Base-by-base conservation (phyloP, 1,139 yeast species). In the Tardiomyces blankii region DNA sequence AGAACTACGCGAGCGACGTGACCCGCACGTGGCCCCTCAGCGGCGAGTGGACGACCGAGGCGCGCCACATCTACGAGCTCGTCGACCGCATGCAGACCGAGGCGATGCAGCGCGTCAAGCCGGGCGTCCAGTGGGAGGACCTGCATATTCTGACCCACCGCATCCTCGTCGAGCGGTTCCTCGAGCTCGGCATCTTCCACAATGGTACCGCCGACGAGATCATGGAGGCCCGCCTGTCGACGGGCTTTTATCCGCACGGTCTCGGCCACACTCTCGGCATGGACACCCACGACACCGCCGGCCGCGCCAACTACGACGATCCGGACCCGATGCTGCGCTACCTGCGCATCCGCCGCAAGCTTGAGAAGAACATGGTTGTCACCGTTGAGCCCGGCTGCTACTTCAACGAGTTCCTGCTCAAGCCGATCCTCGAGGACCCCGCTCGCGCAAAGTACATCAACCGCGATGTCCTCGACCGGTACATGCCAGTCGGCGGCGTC, bases 241-340 rank as follows among this genome's bases (percentile, higher is more conserved):
- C 80, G 13, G 75, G 83, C 23, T 91, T 91, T 66, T 86, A 81
- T 65, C 97, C 97, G 2, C 98, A 91, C 60, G 98, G 98, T 0
- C 69, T 91, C 51, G 98, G 98, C 12, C 98, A 91, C 61, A 70
- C 87, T 59, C 67, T 91, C 44, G 98, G 98, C 32, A 75, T 91
- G 82, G 96, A 89, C 61, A 87, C 95, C 11, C 98, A 91, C 64
- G 98, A 91, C 64, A 94, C 87, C 43, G 97, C 87, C 42, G 97
- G 97, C 1, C 61, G 72, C 51, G 80, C 97, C 19, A 80, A 91
- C 64, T 88, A 88, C 62, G 77, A 79, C 2, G 97, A 91, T 61
- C 74, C 83, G 3, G 80, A 91, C 60, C 82, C 84, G 33, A 72
- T 82, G 65, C 73, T 86, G 57, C 68, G 75, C 49, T 86, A 85